A percentile compares a stretch with the other conserved stretches of the same genome.
phyloP scores from a whole-genome alignment of 148 eudicot species.

The Heliamphora exappendiculata region DNA sequence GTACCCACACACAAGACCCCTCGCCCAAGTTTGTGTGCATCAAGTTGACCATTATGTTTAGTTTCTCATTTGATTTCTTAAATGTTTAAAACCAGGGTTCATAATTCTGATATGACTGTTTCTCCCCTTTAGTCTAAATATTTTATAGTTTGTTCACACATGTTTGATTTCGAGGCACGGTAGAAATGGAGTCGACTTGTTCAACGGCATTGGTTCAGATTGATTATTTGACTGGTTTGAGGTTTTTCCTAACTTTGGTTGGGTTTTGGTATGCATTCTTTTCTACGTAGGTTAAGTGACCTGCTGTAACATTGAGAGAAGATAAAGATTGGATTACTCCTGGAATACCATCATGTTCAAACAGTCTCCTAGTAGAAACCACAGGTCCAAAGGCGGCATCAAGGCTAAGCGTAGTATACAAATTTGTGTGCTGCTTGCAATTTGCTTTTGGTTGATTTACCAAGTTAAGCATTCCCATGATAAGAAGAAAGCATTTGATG shows the following conservation, averaged over 20 bases:
- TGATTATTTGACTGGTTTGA: background rate
- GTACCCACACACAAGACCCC: too few species aligned
- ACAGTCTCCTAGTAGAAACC: conserved; percentile 63
- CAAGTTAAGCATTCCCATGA: conserved; percentile 93
- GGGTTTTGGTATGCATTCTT: background rate
- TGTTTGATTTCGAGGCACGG: background rate
- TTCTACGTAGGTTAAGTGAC: background rate
- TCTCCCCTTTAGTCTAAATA: background rate
- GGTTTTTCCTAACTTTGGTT: background rate
- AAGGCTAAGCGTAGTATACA: conserved; percentile 68
- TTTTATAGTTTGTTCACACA: background rate
- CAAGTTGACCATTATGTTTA: too few species aligned
- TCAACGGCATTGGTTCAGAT: background rate
- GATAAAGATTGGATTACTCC: background rate
- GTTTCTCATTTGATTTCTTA: too few species aligned
- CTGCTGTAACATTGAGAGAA: background rate
- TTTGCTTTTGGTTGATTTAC: conserved; percentile 83
- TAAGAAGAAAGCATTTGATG: conserved; percentile 64
- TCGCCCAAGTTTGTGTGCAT: too few species aligned
- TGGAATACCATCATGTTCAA: conserved; percentile 43
- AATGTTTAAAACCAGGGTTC: background rate
- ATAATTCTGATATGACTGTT: background rate
- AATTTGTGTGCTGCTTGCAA: conserved; percentile 65
- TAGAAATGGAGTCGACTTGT: background rate
- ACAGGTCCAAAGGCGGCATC: conserved; percentile 64